These are phyloP conservation scores for Lasiosphaeriaceae sp. DNA, from an alignment of 495 filamentous ascomycete genomes.

Conservation along the genomic window DNA sequence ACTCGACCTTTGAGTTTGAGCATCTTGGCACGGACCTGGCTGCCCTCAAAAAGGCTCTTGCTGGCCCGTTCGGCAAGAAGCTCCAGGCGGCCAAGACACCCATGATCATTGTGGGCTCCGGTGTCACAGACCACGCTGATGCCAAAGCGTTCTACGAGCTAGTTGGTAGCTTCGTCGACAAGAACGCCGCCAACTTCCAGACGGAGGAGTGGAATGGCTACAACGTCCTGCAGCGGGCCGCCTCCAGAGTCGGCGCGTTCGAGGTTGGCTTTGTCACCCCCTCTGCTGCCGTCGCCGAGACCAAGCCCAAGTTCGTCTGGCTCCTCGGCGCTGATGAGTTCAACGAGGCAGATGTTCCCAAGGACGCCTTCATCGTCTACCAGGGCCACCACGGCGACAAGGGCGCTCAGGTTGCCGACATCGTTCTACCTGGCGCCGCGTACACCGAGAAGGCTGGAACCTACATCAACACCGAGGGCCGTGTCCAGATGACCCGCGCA, in stretches of 20 bases:
- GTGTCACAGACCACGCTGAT: conserved; percentile 82
- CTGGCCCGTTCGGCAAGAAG: conserved; percentile 88
- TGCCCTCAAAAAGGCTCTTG: conserved; percentile 75
- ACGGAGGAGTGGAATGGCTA: conserved; percentile 95
- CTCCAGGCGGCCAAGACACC: conserved; percentile 82
- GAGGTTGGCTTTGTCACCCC: conserved; percentile 91
- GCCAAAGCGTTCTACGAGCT: conserved; percentile 89
- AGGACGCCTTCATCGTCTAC: conserved; percentile 93
- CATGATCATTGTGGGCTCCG: conserved; percentile 93
- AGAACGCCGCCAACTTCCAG: conserved; percentile 81
- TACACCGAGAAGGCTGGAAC: conserved; percentile 98
- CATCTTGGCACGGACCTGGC: conserved; percentile 75
- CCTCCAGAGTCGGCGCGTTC: conserved; percentile 87
- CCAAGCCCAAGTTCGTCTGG: conserved; percentile 91
- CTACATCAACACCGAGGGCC: conserved; percentile 95
- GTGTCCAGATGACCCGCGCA: conserved; percentile 85
- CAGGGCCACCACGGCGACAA: conserved; percentile 96
- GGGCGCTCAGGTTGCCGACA: conserved; percentile 87
- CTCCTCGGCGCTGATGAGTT: conserved; percentile 95
- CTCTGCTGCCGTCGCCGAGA: conserved; percentile 70
- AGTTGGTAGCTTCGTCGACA: conserved; percentile 84
- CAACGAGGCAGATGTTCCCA: conserved; percentile 72
- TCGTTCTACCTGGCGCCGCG: conserved; percentile 88
- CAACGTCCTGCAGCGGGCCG: conserved; percentile 90
- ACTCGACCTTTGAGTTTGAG: conserved; percentile 89